Conservation (phyloP, 257 asterid genomes). For the Marsdenia floribunda region DNA sequence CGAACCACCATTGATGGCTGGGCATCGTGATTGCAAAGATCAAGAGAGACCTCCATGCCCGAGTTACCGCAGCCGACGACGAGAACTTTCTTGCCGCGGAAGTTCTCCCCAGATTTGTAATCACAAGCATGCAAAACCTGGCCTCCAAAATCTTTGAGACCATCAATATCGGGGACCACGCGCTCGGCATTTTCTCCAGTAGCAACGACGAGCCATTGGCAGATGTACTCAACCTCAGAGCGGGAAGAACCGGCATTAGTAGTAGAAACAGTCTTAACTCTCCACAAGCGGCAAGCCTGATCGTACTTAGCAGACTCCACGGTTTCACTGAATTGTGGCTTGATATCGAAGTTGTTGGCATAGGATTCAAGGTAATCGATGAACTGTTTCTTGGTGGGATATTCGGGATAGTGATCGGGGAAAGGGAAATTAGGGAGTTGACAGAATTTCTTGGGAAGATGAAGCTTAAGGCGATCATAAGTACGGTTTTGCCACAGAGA, state of each 20-base stretch:
- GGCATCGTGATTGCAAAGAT: conserved; percentile 78
- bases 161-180: conserved; percentile 68
- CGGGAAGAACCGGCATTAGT: conserved; percentile 9
- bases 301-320: conserved; percentile 79
- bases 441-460: conserved; percentile 77
- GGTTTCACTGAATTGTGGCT: conserved; percentile 62
- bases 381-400: conserved; percentile 67
- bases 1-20: conserved; percentile 79
- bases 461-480: conserved; percentile 77
- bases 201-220: conserved; percentile 86
- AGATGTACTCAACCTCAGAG: conserved; percentile 66
- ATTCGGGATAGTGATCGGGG: conserved; percentile 78
- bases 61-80: conserved; percentile 91
- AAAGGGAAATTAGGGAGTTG: conserved; percentile 65
- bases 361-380: conserved; percentile 63
- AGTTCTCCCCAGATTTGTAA: conserved; percentile 66
- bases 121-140: conserved; percentile 76
- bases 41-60: conserved; percentile 98
- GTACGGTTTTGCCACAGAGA: conserved; percentile 88
- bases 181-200: conserved; percentile 82
- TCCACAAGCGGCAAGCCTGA: conserved; percentile 54
- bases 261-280: conserved; percentile 43
- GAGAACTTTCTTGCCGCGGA: conserved; percentile 63
- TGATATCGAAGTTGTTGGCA: conserved; percentile 46
- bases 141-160: conserved; percentile 54